Base-by-base conservation (phyloP, 2,329 filamentous ascomycete genomes). In the Alternaria solani region DNA sequence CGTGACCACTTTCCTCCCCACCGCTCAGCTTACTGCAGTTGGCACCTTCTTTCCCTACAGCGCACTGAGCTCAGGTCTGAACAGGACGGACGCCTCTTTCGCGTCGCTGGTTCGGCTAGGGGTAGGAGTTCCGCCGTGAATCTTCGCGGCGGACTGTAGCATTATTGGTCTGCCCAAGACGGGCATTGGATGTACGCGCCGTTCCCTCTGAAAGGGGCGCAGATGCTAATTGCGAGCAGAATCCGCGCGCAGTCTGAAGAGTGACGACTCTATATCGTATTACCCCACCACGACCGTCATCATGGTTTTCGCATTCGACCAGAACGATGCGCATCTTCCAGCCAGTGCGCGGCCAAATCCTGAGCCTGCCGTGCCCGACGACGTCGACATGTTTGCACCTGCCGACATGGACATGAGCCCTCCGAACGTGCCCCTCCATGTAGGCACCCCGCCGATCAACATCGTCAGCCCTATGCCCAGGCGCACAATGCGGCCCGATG, bases 81-180 rank as follows among this genome's bases (percentile, higher is more conserved):
- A 74, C 59, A 75, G 74, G 69, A 79, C 74, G 51, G 81, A 83
- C 67, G 81, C 81, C 25, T 82, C 79, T 66, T 84, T 83, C 69
- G 81, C 78, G n/a, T 74, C 77, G 48, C 74, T 83, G 75, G 71
- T 82, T 60, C 82, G 82, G 80, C 77, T 83, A 83, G 77, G 79
- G 71, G 81, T 77, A 73, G 73, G 69, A 65, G 76, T 82, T 84
- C 83, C 83, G 81, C 81, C 82, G 80, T 84, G 81, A 84, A 66
- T 68, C 39, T 44, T 41, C 39, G 52, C 57, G 82, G 82, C 82
- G 83, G 83, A 83, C 82, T 81, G 82, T 83, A 83, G 80, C 72
- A 68, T 71, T 72, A 68, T 71, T 63, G 63, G 67, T 57, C 54
- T 52, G 42, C 52, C 54, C 48, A 56, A 66, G 59, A 54, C 64